Evolutionary conservation across 2,329 filamentous ascomycete species (phyloP), one percentile per base, ranked within the genome.

Genomic region (Ceratocystis smalleyi): DNA sequence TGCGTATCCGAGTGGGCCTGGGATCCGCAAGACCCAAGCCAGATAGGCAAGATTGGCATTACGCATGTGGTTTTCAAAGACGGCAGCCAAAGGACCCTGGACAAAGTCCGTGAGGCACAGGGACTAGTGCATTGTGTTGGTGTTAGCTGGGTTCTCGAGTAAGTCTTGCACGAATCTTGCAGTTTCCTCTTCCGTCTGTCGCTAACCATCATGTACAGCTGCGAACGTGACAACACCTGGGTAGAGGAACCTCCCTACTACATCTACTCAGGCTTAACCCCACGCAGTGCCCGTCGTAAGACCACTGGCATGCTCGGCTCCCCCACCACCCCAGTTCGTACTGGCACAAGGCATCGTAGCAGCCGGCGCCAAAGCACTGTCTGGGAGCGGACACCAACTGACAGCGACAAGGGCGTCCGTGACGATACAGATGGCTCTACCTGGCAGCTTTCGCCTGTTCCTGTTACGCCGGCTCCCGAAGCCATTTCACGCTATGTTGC

Each of bases 51-150:
- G 71, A 77, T 89, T 66, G 87, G 86, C 4, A 89, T 95, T 69
- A 95, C 90, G 0, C 91, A 96, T 71, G 88, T 96, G 6, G 83
- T 96, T 5, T 96, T 85, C 78, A 96, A 95, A 73, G 91, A 95
- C 71, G 91, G 91, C 57, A 85, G 85, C 51, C 85, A 86, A 70
- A 80, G 86, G 30, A 95, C 90, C 0, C 75, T 96, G 68, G 86
- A 95, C 71, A 95, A 91, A 74, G 86, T 92, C 5, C 80, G 84
- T 65, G 81, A 86, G 69, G 85, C 83, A 47, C 80, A 82, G 15
- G 89, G 89, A 5, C 78, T 88, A 35, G 88, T 96, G 45, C 85
- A 89, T 69, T 95, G 90, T 74, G 89, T 96, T 64, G 90, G 90
- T 61, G 87, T 95, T 59, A 85, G 85, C 68, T 96, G 90, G 89